Evolutionary conservation across 495 filamentous ascomycete species (phyloP).

Genomic region (Cetradonia linearis): DNA sequence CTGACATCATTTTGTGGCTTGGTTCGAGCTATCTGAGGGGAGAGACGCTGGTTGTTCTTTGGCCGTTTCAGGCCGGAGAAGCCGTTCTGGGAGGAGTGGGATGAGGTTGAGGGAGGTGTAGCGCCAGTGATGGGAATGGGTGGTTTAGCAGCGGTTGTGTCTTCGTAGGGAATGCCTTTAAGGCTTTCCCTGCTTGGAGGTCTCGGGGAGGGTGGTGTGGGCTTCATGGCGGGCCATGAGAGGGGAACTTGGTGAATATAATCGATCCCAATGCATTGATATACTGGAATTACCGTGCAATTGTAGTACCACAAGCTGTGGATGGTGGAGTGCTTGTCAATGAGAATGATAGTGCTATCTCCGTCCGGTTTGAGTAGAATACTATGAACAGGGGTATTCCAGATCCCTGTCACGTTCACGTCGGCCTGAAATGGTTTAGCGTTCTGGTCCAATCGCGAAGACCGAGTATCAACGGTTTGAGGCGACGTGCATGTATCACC

Average conservation of each 20-base stretch:
- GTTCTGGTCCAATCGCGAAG: neutral
- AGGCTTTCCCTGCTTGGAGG: conserved; percentile 27
- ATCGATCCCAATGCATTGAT: conserved; percentile 3
- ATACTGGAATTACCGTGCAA: neutral
- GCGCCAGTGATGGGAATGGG: conserved; percentile 40
- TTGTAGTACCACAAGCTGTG: neutral
- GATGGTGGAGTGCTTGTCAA: neutral
- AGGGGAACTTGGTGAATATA: neutral
- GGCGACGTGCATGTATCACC: neutral
- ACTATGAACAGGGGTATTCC: neutral
- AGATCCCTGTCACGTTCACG: conserved; percentile 8
- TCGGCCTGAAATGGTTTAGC: neutral
- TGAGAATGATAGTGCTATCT: neutral
- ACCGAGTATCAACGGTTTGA: neutral
- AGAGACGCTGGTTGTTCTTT: conserved; percentile 10
- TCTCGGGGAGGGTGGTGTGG: conserved; percentile 9
- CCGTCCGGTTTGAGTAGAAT: neutral
- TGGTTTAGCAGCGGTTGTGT: conserved; percentile 43
- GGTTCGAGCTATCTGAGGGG: conserved; percentile 11
- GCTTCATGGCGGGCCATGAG: conserved; percentile 19
- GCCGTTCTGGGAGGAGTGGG: conserved; percentile 28
- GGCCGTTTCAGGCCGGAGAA: conserved; percentile 24
- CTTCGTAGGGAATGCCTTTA: conserved; percentile 45
- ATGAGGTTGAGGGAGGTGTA: conserved; percentile 25
- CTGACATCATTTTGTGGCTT: conserved; percentile 29